Base-by-base conservation (phyloP, 495 filamentous ascomycete species). In the Hyphodiscus hymeniophilus region DNA sequence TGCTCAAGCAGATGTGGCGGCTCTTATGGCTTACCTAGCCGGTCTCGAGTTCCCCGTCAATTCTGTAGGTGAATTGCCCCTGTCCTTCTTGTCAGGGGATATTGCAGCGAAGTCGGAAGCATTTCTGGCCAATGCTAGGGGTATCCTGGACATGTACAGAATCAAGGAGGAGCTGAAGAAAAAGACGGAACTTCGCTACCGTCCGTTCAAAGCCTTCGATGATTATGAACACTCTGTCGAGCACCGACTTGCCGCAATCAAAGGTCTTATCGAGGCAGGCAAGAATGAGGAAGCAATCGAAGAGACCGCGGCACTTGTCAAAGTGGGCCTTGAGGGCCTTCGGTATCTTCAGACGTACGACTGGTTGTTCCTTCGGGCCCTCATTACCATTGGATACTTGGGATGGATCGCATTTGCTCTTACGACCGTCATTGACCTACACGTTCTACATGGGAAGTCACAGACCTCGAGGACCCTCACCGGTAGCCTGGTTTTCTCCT, bases 341-440 rank as follows among this genome's bases (percentile, higher is more conserved):
- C 78, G 92, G 33, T 99, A 99, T 60, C 74, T 97, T 23, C 94
- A 99, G 62, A 97, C 88, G 0, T 79, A 78, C 51, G 92, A 99
- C 66, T 99, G 94, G 94, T 73, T 97, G n/a, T 97, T 99, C 68
- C 64, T 99, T 28, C 75, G 94, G 42, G 83, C 84, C n/a, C 75
- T 97, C 30, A 85, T 99, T 28, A 94, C 94, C 11, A 60, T 81
- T n/a, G 94, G 94, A 16, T 99, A 96, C 60, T 65, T 96, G 20
- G 92, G 94, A 18, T 99, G 91, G 91, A 94, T 99, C 54, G 83
- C 87, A 12, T 99, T 91, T 69, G 87, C 94, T 0, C 70, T 95
- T 41, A 94, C 89, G 3, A 95, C 87, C 1, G 89, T 96, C 36
- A 76, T 97, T 56, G 85, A 97, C 60, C 67, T 89, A 35, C 87